Evolutionary conservation across 805 yeast genomes (phyloP), one percentile per base, ranked within the genome.

Genomic region (Cyberlindnera euphorbiiphila): DNA sequence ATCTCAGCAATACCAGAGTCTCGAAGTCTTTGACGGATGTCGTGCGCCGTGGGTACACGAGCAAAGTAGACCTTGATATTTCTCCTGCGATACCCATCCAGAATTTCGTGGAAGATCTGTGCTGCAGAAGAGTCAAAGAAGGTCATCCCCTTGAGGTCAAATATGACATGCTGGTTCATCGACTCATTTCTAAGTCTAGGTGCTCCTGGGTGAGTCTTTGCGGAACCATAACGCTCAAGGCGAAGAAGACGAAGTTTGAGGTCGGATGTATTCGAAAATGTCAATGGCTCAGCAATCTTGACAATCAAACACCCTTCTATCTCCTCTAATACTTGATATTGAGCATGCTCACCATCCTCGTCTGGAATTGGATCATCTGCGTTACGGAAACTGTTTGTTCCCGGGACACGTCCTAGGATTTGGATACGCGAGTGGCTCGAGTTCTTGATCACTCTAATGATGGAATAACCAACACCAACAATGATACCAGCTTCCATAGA

Each of bases 401-500:
- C 79, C 3, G 78, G 77, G 5, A 77, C 56, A 39, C 93, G 68
- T 3, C 88, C 86, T 44, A 87, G 64, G 33, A 89, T 84, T 57
- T 87, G 96, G 42, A 88, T 85, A 46, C 95, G 69, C 2, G 96
- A 88, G 39, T 73, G 68, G 0, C 95, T 78, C 2, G 95, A 80
- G 54, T 85, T 86, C 47, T 76, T 82, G 21, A 88, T 73, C 5
- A 91, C 89, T 39, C 94, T 66, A 23, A 89, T 67, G 14, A 91
- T 64, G 28, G 94, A 87, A 49, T 86, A 85, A 0, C 76, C 76
- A 32, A 85, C 78, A 0, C 98, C 98, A n/a, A 86, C 72, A 3
- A 83, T 78, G 32, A 93, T 86, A 2, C 98, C 98, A 12, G 83
- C 78, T 58, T 91, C 96, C 56, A 89, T 79, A 0, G 97, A 87